Evolutionary conservation across 768 basidiomycete genomes (phyloP).

Genomic region (Hemileccinum impolitum): DNA sequence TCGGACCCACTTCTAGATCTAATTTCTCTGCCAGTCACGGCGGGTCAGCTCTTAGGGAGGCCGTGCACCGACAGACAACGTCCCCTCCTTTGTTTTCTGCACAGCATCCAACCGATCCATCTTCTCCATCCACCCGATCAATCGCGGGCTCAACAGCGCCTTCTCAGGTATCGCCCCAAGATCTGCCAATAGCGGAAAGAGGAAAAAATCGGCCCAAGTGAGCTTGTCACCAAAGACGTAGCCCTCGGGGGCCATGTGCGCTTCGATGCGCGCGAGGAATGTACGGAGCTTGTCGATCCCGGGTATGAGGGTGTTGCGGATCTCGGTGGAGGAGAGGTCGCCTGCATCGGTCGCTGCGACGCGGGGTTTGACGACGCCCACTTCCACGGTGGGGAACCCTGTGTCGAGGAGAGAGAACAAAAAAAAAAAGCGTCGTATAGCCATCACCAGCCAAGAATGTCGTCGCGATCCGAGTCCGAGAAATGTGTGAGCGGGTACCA

Average conservation of each 20-base stretch:
- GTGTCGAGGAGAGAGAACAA: too few species aligned
- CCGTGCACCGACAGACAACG: conserved; percentile 25
- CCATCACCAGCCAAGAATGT: too few species aligned
- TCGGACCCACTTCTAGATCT: too few species aligned
- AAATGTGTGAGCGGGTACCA: background rate
- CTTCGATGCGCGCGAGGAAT: conserved; percentile 19
- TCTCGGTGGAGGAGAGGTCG: conserved; percentile 17
- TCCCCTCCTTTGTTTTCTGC: conserved; percentile 21
- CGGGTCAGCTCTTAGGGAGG: conserved; percentile 14
- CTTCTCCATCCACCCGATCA: conserved; percentile 22
- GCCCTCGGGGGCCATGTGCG: conserved; percentile 24
- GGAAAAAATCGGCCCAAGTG: conserved; percentile 34
- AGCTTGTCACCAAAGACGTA: conserved; percentile 28
- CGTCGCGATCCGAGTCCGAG: too few species aligned
- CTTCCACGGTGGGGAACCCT: conserved; percentile 31
- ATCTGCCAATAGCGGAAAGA: conserved; percentile 31
- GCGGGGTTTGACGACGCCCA: conserved; percentile 32
- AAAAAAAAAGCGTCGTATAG: too few species aligned
- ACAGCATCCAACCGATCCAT: conserved; percentile 27
- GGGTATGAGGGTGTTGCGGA: conserved; percentile 15
- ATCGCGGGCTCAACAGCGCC: conserved; percentile 21
- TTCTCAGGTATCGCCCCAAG: conserved; percentile 26
- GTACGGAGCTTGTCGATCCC: conserved; percentile 17
- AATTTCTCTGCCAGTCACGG: too few species aligned
- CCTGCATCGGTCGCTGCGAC: conserved; percentile 26